Conservation (phyloP, 805 yeast species). For the Scheffersomyces stipitis region DNA sequence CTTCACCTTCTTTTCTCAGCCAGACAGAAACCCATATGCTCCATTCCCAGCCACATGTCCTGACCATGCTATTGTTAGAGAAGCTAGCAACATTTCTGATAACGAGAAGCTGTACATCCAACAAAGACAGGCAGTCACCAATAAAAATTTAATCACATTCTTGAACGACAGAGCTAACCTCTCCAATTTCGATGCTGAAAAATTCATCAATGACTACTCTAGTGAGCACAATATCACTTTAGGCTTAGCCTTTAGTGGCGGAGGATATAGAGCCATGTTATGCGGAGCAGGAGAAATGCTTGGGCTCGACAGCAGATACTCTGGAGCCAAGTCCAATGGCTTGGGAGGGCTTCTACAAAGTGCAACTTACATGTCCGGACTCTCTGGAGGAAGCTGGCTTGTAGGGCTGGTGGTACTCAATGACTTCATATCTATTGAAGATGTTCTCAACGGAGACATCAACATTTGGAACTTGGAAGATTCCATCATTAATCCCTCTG, state of each 20-base stretch:
- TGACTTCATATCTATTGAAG: constrained; percentile 34
- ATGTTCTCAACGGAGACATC: constrained; percentile 21
- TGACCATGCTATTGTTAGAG: constrained; percentile 20
- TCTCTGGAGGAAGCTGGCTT: constrained; percentile 58
- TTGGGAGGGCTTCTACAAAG: constrained; percentile 35
- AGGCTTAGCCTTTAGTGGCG: constrained; percentile 37
- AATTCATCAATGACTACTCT: constrained; percentile 22
- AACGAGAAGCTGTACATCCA: constrained; percentile 27
- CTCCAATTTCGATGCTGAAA: constrained; percentile 30
- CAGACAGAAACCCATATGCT: constrained; percentile 24
- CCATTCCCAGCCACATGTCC: constrained; percentile 36
- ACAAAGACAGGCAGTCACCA: constrained; percentile 27
- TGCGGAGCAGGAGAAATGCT: constrained; percentile 12
- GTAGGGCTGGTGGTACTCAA: constrained; percentile 49
- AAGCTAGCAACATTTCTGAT: constrained; percentile 23
- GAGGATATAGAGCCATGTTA: constrained; percentile 37
- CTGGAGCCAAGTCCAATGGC: constrained; percentile 23
- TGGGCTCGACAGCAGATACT: constrained; percentile 10
- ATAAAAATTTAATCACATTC: constrained; percentile 26
- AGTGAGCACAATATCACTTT: constrained; percentile 24
- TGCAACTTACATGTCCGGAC: constrained; percentile 17
- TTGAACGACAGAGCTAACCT: constrained; percentile 29
- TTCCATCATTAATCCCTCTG: constrained; percentile 62
- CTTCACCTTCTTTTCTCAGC: not conserved
- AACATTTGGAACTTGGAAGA: constrained; percentile 68